Conservation (phyloP, 257 asterid genomes). For the Solanum chmielewskii region DNA sequence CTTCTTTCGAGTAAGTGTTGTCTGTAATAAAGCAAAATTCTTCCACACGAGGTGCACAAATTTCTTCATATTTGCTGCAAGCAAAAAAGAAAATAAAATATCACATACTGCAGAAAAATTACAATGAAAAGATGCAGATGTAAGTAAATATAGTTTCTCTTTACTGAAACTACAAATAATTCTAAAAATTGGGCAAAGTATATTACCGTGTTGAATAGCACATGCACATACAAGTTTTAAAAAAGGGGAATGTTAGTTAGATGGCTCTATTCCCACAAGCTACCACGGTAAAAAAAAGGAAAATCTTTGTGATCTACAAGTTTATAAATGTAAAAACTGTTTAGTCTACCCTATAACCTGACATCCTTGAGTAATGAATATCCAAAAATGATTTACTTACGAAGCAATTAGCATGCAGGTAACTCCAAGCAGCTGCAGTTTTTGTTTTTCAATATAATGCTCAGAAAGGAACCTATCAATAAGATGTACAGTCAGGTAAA, state of each 20-base stretch:
- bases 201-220: background rate
- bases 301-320: background rate
- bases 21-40: conserved; percentile 94
- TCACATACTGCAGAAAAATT: background rate
- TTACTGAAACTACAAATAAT: background rate
- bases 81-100: conserved; percentile 8
- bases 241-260: background rate
- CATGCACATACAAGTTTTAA: background rate
- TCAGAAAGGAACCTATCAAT: conserved; percentile 78
- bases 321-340: background rate
- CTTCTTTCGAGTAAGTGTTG: conserved; percentile 78
- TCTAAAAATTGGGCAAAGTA: background rate
- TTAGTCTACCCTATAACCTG: background rate
- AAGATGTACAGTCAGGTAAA: conserved; percentile 93
- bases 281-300: background rate
- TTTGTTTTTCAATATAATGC: conserved; percentile 71
- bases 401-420: conserved; percentile 99
- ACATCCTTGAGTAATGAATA: background rate
- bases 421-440: conserved; percentile 90
- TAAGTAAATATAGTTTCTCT: background rate
- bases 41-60: conserved; percentile 89
- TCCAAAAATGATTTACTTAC: conserved; percentile 35
- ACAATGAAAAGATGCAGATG: background rate
- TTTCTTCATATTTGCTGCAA: conserved; percentile 91
- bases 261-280: background rate